A percentile compares a stretch with the other conserved stretches of the same genome.
Evolutionary conservation across 208 protist species (phyloP).

Genomic region (Leishmania tarentolae): DNA sequence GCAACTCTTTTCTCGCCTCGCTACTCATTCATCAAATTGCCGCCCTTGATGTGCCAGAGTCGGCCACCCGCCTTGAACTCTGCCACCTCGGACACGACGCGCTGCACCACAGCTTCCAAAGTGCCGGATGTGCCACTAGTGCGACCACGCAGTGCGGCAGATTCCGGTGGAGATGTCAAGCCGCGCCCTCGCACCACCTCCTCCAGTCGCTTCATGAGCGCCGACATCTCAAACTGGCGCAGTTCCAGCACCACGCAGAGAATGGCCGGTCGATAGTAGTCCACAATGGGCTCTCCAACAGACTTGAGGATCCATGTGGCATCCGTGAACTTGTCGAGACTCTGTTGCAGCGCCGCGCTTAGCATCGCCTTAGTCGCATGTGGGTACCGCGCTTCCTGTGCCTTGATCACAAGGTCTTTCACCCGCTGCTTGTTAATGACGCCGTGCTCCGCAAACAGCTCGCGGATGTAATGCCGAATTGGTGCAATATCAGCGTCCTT

Average conservation of each 20-base stretch:
- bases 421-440: constrained; percentile 84
- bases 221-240: constrained; percentile 57
- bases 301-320: constrained; percentile 81
- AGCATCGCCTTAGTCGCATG: constrained; percentile 79
- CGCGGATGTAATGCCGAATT: constrained; percentile 65
- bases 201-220: constrained; percentile 40
- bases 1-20: too few relatives aligned
- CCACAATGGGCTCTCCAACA: constrained; percentile 64
- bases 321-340: constrained; percentile 76
- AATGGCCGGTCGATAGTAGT: constrained; percentile 74
- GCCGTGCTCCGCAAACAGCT: constrained; percentile 78
- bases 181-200: constrained; percentile 20
- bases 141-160: constrained; percentile 12
- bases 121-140: neutral
- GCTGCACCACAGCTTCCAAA: constrained; percentile 42
- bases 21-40: constrained; percentile 43
- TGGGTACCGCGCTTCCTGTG: constrained; percentile 62
- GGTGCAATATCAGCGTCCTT: constrained; percentile 54
- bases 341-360: constrained; percentile 62
- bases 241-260: constrained; percentile 62
- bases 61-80: constrained; percentile 67
- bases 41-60: constrained; percentile 81
- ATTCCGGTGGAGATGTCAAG: constrained; percentile 19
- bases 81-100: constrained; percentile 74
- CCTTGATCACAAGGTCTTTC: constrained; percentile 80